Evolutionary conservation across 2,329 filamentous ascomycete genomes (phyloP).

Genomic region (Colletotrichum costaricense): DNA sequence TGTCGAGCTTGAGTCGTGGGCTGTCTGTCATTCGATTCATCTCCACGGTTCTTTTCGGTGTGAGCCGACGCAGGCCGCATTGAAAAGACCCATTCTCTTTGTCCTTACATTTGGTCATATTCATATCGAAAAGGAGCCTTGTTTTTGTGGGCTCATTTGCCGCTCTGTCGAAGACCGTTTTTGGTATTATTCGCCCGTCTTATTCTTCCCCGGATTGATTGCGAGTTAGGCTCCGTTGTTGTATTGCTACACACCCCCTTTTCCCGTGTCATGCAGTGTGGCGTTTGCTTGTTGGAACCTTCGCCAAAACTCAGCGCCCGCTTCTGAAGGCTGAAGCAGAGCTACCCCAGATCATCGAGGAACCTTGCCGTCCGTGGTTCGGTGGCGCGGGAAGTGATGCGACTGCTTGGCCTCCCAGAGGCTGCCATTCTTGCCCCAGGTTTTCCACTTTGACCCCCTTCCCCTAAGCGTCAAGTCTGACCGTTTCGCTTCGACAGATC

Average conservation of each 20-base stretch:
- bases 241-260: background rate
- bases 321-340: background rate
- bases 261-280: background rate
- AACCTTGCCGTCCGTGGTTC: constrained; percentile 1
- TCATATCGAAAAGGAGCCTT: background rate
- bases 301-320: too few species aligned
- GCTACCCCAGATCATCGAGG: constrained; percentile 5
- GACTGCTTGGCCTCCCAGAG: constrained; percentile 17
- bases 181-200: background rate
- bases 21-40: background rate
- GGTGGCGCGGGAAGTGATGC: constrained; percentile 20
- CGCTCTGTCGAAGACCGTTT: background rate
- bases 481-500: constrained; percentile 27
- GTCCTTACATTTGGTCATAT: constrained; percentile 9
- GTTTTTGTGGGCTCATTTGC: background rate
- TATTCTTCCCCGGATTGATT: background rate
- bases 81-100: constrained; percentile 12
- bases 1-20: constrained; percentile 13
- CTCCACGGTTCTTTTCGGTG: background rate
- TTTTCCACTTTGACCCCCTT: constrained; percentile 5
- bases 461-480: constrained; percentile 21
- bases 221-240: background rate
- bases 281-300: constrained; percentile 5
- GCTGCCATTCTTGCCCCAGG: constrained; percentile 17
- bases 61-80: constrained; percentile 28